Base-by-base conservation (phyloP, 2,329 filamentous ascomycete genomes). In the Phaeosphaeriaceae sp. region DNA sequence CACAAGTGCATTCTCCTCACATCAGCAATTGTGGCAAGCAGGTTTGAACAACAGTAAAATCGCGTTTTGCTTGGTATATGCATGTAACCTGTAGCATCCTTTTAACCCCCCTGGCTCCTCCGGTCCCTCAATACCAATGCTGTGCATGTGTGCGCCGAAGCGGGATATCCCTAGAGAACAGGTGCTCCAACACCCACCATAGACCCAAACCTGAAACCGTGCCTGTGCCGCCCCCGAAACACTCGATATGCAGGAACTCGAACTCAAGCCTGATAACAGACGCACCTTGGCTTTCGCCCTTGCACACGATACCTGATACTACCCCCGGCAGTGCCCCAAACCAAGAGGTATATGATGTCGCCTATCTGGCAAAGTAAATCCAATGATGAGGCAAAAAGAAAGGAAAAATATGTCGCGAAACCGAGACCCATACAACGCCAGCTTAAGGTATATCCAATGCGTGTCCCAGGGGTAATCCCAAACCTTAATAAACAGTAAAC, bases 281-380 rank as follows among this genome's bases (percentile, higher is more conserved):
- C 18, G 26, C 15, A n/a, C 26, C 17, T 41, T 38, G 9, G 20
- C 15, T 20, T 38, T 26, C 38, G 32, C 34, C 42, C 29, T 15
- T 8, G 39, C 44, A 32, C 46, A 46, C 35, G 37, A 55, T 64
- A 64, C 61, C 58, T 55, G 48, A 61, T 65, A 61, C 53, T 63
- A 51, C 52, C 46, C 55, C 35, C 46, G 36, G 32, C 52, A 53
- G 52, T 41, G 54, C 52, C 56, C 42, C 50, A 61, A 11, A n/a
- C 48, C 58, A 65, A 66, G 50, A 73, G 66, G 67, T 72, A 72
- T 72, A 72, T 72, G 23, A 58, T 66, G 63, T 66, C 50, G 36
- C 55, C 51, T 46, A 58, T 17, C 17, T 18, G 12, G 38, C 42
- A 53, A 50, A 23, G 39, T 32, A 46, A 46, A 41, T 23, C 50